Percentiles rank a stretch among this genome's conserved stretches.
Evolutionary conservation across 495 filamentous ascomycete genomes (phyloP).

Genomic region (Penicillium bovifimosum): DNA sequence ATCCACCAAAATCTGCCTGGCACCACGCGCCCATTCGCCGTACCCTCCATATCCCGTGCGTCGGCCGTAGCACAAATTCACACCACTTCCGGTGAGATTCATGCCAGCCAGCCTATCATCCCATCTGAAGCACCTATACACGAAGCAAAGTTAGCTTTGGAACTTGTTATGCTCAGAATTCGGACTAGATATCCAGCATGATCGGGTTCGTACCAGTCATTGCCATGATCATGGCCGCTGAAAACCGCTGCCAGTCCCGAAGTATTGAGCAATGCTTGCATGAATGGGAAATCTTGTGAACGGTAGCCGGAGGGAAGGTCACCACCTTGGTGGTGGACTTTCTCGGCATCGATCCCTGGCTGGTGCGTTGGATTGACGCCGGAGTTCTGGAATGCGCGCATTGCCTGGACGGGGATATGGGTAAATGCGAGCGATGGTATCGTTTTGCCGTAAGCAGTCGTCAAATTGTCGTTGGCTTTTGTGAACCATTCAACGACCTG

Average conservation of each 20-base stretch:
- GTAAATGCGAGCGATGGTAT: conserved; percentile 65
- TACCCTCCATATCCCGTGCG: conserved; percentile 68
- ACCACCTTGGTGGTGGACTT: conserved; percentile 48
- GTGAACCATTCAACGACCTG: conserved; percentile 55
- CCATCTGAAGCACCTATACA: conserved; percentile 31
- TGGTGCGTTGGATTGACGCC: conserved; percentile 35
- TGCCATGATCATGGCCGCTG: conserved; percentile 62
- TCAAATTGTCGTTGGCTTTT: conserved; percentile 37
- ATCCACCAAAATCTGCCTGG: conserved; percentile 21
- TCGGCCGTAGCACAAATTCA: conserved; percentile 58
- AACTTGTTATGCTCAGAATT: no score
- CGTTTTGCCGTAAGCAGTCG: conserved; percentile 24
- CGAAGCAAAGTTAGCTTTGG: background rate
- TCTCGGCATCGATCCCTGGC: conserved; percentile 63
- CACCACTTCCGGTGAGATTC: conserved; percentile 30
- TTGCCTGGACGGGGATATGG: conserved; percentile 59
- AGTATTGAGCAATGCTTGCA: conserved; percentile 51
- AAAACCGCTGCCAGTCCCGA: conserved; percentile 54
- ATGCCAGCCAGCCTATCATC: conserved; percentile 19
- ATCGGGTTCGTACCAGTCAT: conserved; percentile 44
- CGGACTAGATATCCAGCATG: background rate
- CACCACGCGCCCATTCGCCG: conserved; percentile 57
- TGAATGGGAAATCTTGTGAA: conserved; percentile 56
- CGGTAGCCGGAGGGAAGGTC: conserved; percentile 20
- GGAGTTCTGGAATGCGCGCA: conserved; percentile 43